Evolutionary conservation across 164 flowering plant genomes (phyloP).

Genomic region (Amborella trichopoda): DNA sequence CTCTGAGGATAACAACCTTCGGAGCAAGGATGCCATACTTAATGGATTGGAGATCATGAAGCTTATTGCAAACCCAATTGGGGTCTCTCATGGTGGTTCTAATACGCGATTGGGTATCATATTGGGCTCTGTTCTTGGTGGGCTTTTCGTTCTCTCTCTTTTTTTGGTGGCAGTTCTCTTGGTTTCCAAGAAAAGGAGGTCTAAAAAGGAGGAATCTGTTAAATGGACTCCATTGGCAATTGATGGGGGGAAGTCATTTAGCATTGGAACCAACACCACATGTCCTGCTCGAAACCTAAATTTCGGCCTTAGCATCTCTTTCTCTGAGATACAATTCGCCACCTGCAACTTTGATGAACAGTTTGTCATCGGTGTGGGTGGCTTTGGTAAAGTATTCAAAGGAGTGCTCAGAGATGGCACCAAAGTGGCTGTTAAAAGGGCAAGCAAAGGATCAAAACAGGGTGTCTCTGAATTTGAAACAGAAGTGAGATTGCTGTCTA

Average conservation of each 20-base stretch:
- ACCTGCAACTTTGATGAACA: slow-evolving; percentile 74
- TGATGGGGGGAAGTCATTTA: neutral
- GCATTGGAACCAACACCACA: neutral
- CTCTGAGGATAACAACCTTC: slow-evolving; percentile 12
- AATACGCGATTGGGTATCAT: neutral
- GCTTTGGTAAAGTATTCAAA: slow-evolving; percentile 80
- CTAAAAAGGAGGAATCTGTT: neutral
- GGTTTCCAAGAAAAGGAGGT: neutral
- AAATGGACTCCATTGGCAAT: slow-evolving; percentile 1
- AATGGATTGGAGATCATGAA: slow-evolving; percentile 88
- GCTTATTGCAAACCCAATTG: slow-evolving; percentile 11
- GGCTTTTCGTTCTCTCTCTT: neutral
- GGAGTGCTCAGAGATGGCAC: slow-evolving; percentile 51
- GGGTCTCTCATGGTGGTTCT: neutral
- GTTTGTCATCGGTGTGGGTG: slow-evolving; percentile 73
- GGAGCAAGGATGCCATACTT: slow-evolving; percentile 44
- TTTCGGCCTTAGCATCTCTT: slow-evolving; percentile 42
- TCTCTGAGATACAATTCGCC: slow-evolving; percentile 53
- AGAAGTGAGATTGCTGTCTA: slow-evolving; percentile 85
- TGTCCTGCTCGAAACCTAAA: slow-evolving; percentile 19
- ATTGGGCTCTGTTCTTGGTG: neutral
- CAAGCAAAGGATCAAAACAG: slow-evolving; percentile 65
- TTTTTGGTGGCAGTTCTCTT: neutral
- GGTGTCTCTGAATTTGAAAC: slow-evolving; percentile 73
- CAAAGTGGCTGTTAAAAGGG: slow-evolving; percentile 74